Conservation (phyloP, 2,329 filamentous ascomycete species). For the Venturia carpophila region DNA sequence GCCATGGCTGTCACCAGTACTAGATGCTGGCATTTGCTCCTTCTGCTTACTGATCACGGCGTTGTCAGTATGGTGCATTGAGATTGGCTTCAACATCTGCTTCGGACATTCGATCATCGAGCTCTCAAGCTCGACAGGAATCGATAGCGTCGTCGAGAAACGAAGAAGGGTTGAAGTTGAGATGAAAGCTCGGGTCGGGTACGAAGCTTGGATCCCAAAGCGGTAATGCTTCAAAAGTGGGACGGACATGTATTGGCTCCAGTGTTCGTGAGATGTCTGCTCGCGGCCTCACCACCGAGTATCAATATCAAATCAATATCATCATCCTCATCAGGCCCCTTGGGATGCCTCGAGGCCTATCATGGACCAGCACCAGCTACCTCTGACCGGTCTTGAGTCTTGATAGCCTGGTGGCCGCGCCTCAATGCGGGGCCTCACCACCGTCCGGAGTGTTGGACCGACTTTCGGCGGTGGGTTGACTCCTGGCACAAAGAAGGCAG, state of each 20-base stretch:
- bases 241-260: background rate
- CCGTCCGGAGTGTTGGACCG: background rate
- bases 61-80: background rate
- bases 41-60: constrained; percentile 1
- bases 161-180: background rate
- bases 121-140: background rate
- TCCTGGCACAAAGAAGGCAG: background rate
- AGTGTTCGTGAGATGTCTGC: background rate
- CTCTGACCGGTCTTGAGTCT: background rate
- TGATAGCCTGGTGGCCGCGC: background rate
- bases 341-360: background rate
- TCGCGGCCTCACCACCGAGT: background rate
- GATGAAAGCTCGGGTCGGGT: background rate
- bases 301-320: background rate
- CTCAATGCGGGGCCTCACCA: constrained; percentile 6
- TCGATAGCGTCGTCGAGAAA: background rate
- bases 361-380: background rate
- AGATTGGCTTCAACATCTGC: background rate
- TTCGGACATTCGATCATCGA: background rate
- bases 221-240: background rate
- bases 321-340: background rate
- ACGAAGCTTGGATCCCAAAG: background rate
- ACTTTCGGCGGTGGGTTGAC: background rate
- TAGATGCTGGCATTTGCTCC: background rate
- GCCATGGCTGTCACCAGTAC: background rate